Percentiles rank a stretch among this genome's conserved stretches.
phyloP scores from a whole-genome alignment of 2,329 filamentous ascomycete genomes.

The Alternaria arborescens region DNA sequence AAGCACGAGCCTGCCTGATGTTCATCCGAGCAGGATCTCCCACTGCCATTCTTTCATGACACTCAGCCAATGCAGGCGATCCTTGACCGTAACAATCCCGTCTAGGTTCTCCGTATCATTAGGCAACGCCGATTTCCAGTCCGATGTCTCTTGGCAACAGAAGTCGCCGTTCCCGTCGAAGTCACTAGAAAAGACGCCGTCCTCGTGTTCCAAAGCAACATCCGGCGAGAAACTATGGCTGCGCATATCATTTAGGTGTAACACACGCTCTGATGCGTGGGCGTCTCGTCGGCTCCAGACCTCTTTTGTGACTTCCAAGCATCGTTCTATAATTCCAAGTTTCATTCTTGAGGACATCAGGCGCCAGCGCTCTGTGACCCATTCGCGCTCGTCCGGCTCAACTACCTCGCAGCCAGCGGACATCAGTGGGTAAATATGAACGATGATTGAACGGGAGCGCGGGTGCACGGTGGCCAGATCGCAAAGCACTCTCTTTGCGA shows the following conservation, averaged over 20 bases:
- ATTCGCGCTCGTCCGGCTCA: constrained; percentile 67
- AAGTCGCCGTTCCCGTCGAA: constrained; percentile 27
- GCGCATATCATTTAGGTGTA: constrained; percentile 4
- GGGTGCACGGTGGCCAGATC: constrained; percentile 70
- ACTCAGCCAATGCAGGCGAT: constrained; percentile 72
- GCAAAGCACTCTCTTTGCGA: constrained; percentile 69
- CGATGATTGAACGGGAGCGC: constrained; percentile 69
- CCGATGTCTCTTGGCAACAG: constrained; percentile 23
- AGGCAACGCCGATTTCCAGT: constrained; percentile 4
- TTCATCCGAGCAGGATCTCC: constrained; percentile 57
- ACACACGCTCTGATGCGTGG: constrained; percentile 50
- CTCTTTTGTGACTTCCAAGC: constrained; percentile 70
- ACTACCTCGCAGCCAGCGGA: constrained; percentile 72
- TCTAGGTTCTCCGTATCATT: constrained; percentile 57
- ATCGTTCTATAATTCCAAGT: constrained; percentile 73
- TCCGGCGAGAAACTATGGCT: constrained; percentile 19
- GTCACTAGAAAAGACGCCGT: constrained; percentile 31
- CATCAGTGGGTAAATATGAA: constrained; percentile 75
- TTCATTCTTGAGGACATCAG: constrained; percentile 69
- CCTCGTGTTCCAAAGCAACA: constrained; percentile 33
- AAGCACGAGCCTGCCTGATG: neutral
- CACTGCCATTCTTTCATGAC: constrained; percentile 78
- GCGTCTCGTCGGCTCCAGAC: constrained; percentile 71
- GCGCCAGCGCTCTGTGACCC: constrained; percentile 70
- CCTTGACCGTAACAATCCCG: constrained; percentile 70